Conservation (phyloP, 768 basidiomycete genomes). For the Macrolepiota albuminosa region DNA sequence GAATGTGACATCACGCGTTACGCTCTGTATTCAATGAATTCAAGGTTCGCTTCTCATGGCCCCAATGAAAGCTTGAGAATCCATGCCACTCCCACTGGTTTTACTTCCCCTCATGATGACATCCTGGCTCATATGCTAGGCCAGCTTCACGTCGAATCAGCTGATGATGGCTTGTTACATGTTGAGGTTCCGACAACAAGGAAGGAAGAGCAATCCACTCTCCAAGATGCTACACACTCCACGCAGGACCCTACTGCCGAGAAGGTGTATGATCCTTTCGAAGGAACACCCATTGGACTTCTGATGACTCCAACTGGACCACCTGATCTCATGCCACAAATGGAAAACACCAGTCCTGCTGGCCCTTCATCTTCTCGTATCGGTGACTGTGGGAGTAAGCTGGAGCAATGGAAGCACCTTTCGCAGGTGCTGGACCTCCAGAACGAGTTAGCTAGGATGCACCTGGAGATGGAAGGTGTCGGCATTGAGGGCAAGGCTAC, state of each 20-base stretch:
- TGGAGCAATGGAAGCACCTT: constrained; percentile 63
- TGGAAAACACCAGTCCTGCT: constrained; percentile 4
- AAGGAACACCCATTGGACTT: constrained; percentile 38
- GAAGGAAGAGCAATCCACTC: neutral
- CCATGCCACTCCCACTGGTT: constrained; percentile 3
- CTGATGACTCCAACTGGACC: constrained; percentile 19
- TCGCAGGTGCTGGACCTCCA: constrained; percentile 69
- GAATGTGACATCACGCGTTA: neutral
- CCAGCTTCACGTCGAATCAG: constrained; percentile 13
- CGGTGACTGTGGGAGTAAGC: constrained; percentile 28
- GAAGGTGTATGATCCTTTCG: constrained; percentile 40
- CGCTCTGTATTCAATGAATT: neutral
- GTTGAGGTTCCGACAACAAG: neutral
- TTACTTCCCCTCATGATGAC: constrained; percentile 60
- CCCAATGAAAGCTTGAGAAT: neutral
- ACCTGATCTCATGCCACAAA: constrained; percentile 2
- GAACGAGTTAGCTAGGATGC: constrained; percentile 66
- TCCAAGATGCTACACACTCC: neutral
- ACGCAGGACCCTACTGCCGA: constrained; percentile 4
- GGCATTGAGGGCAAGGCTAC: constrained; percentile 37
- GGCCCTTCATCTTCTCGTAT: constrained; percentile 1
- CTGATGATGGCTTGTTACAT: constrained; percentile 12
- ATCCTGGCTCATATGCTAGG: constrained; percentile 49
- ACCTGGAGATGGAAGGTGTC: constrained; percentile 70
- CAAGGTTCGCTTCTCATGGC: neutral